Conservation (phyloP, 306 rosid species). For the Cicer yamashitae region DNA sequence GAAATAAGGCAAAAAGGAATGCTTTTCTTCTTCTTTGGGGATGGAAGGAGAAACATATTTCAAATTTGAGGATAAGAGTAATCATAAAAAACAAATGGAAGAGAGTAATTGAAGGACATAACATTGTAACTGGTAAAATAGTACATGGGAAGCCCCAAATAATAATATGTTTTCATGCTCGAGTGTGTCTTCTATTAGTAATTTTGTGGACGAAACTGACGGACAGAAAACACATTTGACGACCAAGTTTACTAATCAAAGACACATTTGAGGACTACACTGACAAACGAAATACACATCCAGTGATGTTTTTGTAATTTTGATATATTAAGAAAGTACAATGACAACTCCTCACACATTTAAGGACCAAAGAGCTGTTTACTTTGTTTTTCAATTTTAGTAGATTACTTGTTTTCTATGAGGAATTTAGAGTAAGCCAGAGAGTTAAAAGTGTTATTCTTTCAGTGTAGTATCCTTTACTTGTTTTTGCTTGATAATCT, state of each 20-base stretch:
- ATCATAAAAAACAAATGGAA: neutral
- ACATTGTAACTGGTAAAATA: neutral
- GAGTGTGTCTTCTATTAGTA: no score
- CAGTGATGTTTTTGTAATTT: no score
- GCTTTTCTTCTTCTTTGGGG: neutral
- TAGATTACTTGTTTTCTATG: neutral
- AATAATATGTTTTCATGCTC: no score
- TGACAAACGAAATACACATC: no score
- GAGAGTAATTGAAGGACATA: neutral
- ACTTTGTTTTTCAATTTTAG: neutral
- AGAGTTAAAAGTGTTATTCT: neutral
- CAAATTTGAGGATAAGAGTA: constrained; percentile 6
- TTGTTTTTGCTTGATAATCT: neutral
- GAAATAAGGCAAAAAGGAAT: constrained; percentile 5
- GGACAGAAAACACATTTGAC: no score
- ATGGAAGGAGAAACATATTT: neutral
- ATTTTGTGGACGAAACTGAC: no score
- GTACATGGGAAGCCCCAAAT: no score
- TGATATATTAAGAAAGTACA: no score
- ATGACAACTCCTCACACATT: no score
- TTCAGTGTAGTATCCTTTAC: neutral
- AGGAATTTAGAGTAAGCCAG: neutral
- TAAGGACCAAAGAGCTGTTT: no score
- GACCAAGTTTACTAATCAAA: no score
- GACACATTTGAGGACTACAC: no score